phyloP scores from a whole-genome alignment of 164 flowering plant species.

The Warburgia ugandensis region DNA sequence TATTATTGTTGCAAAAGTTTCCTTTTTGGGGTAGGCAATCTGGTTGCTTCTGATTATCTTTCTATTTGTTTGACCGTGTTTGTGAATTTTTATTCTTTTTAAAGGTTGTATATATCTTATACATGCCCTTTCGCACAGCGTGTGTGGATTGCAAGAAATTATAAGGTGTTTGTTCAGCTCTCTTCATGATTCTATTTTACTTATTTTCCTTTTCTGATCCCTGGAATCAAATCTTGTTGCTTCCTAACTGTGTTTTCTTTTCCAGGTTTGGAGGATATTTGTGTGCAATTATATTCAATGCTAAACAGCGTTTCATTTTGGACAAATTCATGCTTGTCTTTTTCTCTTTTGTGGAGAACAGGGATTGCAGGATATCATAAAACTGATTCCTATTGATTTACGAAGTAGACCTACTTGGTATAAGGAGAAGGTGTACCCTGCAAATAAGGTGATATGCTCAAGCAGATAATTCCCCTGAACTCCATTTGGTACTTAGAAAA shows the following conservation, averaged over 20 bases:
- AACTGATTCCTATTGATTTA: slow-evolving; percentile 50
- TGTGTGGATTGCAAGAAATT: no score
- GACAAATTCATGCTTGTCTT: no score
- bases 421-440: slow-evolving; percentile 64
- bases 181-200: not conserved
- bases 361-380: slow-evolving; percentile 60
- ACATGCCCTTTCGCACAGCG: slow-evolving; percentile 64
- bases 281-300: no score
- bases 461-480: no score
- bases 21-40: no score
- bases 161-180: slow-evolving; percentile 17
- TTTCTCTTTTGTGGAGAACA: no score
- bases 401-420: slow-evolving; percentile 66
- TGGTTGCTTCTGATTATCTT: no score
- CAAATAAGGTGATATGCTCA: slow-evolving; percentile 42
- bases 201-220: not conserved
- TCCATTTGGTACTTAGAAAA: no score
- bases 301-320: no score
- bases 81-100: not conserved
- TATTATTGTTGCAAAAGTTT: not conserved
- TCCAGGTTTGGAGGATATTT: no score
- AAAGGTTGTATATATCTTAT: slow-evolving; percentile 56
- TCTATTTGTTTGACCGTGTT: no score
- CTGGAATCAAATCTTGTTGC: not conserved
- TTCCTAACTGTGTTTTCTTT: slow-evolving; percentile 1